These are phyloP conservation scores for Adansonia madagascariensis DNA, from an alignment of 441 rosid species.

Conservation along the genomic window DNA sequence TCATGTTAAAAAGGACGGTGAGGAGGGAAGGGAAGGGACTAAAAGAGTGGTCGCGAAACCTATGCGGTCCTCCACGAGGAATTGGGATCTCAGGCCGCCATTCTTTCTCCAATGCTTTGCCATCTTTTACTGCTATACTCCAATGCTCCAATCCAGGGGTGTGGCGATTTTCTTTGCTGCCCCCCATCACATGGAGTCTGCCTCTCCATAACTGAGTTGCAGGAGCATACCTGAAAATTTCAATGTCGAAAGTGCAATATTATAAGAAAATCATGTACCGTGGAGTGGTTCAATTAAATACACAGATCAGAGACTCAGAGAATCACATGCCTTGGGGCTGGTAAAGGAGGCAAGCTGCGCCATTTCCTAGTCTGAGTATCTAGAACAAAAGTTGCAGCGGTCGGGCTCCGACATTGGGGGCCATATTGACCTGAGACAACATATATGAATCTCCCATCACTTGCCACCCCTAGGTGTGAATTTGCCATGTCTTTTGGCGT, in stretches of 20 bases:
- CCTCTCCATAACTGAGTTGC: slow-evolving; percentile 96
- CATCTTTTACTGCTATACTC: slow-evolving; percentile 87
- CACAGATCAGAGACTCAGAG: not conserved
- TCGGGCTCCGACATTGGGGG: slow-evolving; percentile 81
- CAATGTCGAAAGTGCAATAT: not conserved
- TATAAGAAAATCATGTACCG: not conserved
- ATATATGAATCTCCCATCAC: slow-evolving; percentile 75
- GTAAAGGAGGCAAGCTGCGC: slow-evolving; percentile 62
- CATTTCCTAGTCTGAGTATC: slow-evolving; percentile 68
- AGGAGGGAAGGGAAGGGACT: not conserved
- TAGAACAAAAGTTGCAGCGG: slow-evolving; percentile 56
- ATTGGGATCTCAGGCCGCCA: slow-evolving; percentile 74
- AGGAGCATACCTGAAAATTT: slow-evolving; percentile 73
- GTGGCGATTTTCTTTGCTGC: slow-evolving; percentile 89
- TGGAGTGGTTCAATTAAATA: not conserved
- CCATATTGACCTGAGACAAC: slow-evolving; percentile 82
- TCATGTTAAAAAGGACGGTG: not conserved
- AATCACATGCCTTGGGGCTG: slow-evolving; percentile 59
- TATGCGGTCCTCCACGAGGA: slow-evolving; percentile 97
- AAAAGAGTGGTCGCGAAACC: slow-evolving; percentile 42
- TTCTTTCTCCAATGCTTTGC: slow-evolving; percentile 60
- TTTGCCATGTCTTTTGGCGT: slow-evolving; percentile 82
- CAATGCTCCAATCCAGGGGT: slow-evolving; percentile 82
- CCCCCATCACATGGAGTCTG: slow-evolving; percentile 94
- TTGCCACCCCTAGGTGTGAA: slow-evolving; percentile 81